A percentile compares a stretch with the other conserved stretches of the same genome.
Evolutionary conservation across 495 filamentous ascomycete genomes (phyloP).

Genomic region (Entonaema liquescens): DNA sequence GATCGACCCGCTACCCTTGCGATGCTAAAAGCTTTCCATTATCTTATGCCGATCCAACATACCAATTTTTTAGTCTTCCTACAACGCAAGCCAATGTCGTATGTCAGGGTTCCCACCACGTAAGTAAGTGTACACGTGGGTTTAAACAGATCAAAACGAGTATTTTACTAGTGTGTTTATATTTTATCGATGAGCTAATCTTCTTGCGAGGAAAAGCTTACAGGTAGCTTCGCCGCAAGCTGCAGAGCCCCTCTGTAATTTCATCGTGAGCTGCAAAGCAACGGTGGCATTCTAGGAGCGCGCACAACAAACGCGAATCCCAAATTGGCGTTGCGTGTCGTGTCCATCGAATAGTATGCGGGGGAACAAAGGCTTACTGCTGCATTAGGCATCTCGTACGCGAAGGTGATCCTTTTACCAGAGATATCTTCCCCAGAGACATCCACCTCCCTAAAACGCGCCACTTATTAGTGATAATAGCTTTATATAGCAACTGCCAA

Average conservation of each 20-base stretch:
- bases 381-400: conserved; percentile 24
- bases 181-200: conserved; percentile 16
- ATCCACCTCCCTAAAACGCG: conserved; percentile 21
- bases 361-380: conserved; percentile 34
- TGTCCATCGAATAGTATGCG: conserved; percentile 26
- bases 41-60: conserved; percentile 18
- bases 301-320: conserved; percentile 8
- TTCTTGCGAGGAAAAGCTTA: conserved; percentile 15
- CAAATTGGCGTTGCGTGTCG: conserved; percentile 24
- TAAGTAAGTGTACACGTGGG: conserved; percentile 12
- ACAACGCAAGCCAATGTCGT: conserved; percentile 4
- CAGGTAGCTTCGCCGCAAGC: conserved; percentile 27
- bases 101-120: conserved; percentile 15
- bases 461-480: conserved; percentile 1
- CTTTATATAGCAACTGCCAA: conserved; percentile 9
- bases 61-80: conserved; percentile 1
- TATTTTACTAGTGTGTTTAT: conserved; percentile 4
- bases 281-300: conserved; percentile 29
- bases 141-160: conserved; percentile 20
- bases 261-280: conserved; percentile 32
- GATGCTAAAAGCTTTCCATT: conserved; percentile 17
- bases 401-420: conserved; percentile 26
- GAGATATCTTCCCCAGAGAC: conserved; percentile 16
- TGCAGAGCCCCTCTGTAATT: conserved; percentile 40
- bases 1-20: conserved; percentile 28